Evolutionary conservation across 345 rosid genomes (phyloP).

Genomic region (Salix udensis): DNA sequence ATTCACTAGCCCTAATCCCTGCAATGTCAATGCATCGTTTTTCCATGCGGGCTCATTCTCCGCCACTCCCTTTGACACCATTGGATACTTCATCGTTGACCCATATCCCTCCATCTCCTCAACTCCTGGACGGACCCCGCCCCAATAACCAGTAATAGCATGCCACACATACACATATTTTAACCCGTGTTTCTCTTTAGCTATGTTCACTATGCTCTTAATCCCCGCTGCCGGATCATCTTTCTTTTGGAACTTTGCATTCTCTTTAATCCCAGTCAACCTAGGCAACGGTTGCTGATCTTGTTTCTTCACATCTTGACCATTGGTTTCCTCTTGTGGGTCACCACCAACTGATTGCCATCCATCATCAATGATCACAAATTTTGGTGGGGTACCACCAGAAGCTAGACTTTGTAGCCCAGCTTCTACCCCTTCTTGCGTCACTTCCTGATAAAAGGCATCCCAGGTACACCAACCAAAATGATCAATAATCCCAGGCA

Average conservation of each 20-base stretch:
- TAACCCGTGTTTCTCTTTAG: slow-evolving; percentile 63
- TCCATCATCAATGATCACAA: slow-evolving; percentile 91
- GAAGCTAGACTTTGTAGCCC: slow-evolving; percentile 60
- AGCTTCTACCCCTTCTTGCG: slow-evolving; percentile 88
- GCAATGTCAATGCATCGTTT: slow-evolving; percentile 55
- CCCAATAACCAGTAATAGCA: slow-evolving; percentile 95
- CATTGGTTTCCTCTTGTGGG: slow-evolving; percentile 1
- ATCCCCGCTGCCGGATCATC: slow-evolving; percentile 65
- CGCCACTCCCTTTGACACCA: slow-evolving; percentile 58
- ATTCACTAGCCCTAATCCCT: slow-evolving; percentile 80
- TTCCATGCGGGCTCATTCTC: slow-evolving; percentile 88
- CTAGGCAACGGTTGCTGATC: slow-evolving; percentile 45
- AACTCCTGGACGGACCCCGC: slow-evolving; percentile 80
- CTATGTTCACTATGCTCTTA: slow-evolving; percentile 58
- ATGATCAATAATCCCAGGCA: slow-evolving; percentile 71
- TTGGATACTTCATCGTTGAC: slow-evolving; percentile 67
- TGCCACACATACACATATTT: slow-evolving; percentile 93
- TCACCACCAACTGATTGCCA: slow-evolving; percentile 86
- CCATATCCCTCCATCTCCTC: slow-evolving; percentile 62
- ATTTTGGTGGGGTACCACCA: slow-evolving; percentile 80
- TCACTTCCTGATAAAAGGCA: slow-evolving; percentile 90
- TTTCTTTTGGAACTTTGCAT: slow-evolving; percentile 62
- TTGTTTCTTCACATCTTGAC: slow-evolving; percentile 26
- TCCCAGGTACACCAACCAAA: slow-evolving; percentile 99
- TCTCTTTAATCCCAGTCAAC: slow-evolving; percentile 75